These are phyloP conservation scores for Claviceps cyperi DNA, from an alignment of 2,329 filamentous ascomycete genomes.

Conservation along the genomic window DNA sequence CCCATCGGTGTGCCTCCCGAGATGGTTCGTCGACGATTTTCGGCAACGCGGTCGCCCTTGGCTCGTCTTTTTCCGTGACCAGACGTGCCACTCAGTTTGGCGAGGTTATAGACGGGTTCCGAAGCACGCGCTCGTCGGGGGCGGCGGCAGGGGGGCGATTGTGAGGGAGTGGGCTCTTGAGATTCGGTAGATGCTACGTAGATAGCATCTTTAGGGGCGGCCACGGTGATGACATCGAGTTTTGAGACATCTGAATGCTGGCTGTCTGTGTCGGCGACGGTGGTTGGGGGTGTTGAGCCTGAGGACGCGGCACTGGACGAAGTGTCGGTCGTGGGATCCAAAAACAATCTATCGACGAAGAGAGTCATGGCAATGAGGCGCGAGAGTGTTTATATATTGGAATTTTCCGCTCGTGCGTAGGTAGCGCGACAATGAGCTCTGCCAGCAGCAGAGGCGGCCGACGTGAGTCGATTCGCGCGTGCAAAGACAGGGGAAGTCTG, in stretches of 20 bases:
- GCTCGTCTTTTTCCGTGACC: slow-evolving; percentile 42
- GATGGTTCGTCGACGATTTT: slow-evolving; percentile 31
- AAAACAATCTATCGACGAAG: slow-evolving; percentile 20
- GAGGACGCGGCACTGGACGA: slow-evolving; percentile 40
- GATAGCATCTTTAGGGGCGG: slow-evolving; percentile 11
- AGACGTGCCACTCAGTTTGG: slow-evolving; percentile 46
- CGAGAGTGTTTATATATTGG: neutral
- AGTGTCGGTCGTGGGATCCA: slow-evolving; percentile 20
- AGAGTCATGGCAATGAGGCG: slow-evolving; percentile 15
- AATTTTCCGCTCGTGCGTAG: neutral
- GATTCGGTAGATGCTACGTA: slow-evolving; percentile 11
- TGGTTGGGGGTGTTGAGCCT: slow-evolving; percentile 52
- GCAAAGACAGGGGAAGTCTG: neutral
- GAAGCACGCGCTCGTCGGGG: slow-evolving; percentile 40
- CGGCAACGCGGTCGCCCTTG: slow-evolving; percentile 32
- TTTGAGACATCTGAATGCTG: slow-evolving; percentile 32
- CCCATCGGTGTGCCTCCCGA: slow-evolving; percentile 24
- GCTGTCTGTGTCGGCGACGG: slow-evolving; percentile 47
- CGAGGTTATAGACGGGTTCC: slow-evolving; percentile 51
- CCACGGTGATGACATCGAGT: slow-evolving; percentile 22
- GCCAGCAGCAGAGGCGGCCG: slow-evolving; percentile 6
- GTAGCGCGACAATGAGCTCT: slow-evolving; percentile 4
- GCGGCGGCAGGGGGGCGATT: slow-evolving; percentile 23
- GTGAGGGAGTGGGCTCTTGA: slow-evolving; percentile 12
- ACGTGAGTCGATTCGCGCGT: neutral